A percentile compares a stretch with the other conserved stretches of the same genome.
These are phyloP conservation scores for Ilyonectria destructans DNA, from an alignment of 2,329 filamentous ascomycete species.

Conservation along the genomic window DNA sequence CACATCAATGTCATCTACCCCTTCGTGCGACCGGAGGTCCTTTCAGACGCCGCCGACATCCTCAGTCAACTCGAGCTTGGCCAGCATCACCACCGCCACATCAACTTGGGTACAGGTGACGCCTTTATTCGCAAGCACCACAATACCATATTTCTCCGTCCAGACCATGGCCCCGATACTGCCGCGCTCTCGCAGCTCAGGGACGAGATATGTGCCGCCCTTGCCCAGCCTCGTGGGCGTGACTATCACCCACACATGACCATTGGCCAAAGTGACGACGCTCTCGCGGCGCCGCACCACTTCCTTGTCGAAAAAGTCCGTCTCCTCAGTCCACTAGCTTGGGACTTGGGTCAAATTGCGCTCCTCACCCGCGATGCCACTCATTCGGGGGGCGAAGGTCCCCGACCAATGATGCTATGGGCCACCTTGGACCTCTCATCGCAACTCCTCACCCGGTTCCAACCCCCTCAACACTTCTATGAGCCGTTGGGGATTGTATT, in stretches of 20 bases:
- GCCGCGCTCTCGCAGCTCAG: constrained; percentile 54
- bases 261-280: constrained; percentile 71
- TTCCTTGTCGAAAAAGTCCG: constrained; percentile 69
- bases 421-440: constrained; percentile 61
- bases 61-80: constrained; percentile 38
- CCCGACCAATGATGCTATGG: constrained; percentile 72
- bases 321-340: constrained; percentile 64
- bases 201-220: constrained; percentile 52
- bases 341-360: constrained; percentile 65
- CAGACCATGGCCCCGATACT: constrained; percentile 29
- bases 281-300: constrained; percentile 61
- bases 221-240: constrained; percentile 50
- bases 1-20: constrained; percentile 79
- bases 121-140: constrained; percentile 66
- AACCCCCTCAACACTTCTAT: constrained; percentile 27
- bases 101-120: constrained; percentile 60
- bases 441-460: constrained; percentile 23
- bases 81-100: constrained; percentile 25
- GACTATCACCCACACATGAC: constrained; percentile 69
- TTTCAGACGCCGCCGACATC: constrained; percentile 61
- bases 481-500: background rate
- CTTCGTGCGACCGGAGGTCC: constrained; percentile 67
- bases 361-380: constrained; percentile 67
- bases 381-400: constrained; percentile 48
- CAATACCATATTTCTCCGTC: constrained; percentile 66